Conservation (phyloP, 2,329 filamentous ascomycete genomes). For the Colletotrichum higginsianum region DNA sequence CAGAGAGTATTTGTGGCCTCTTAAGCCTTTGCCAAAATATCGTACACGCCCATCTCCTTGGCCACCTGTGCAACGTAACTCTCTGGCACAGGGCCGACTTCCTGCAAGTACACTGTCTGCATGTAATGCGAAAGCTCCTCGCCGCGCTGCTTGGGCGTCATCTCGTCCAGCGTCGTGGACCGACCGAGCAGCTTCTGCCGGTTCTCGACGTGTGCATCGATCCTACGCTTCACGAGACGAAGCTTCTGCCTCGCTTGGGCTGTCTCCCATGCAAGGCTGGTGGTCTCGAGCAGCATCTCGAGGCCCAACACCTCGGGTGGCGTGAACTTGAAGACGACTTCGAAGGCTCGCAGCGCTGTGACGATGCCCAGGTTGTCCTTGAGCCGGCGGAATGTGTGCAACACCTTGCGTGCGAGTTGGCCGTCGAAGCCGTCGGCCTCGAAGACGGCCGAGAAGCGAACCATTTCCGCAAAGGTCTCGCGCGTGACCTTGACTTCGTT, state of each 20-base stretch:
- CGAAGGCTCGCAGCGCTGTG: slow-evolving; percentile 61
- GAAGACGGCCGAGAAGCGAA: slow-evolving; percentile 64
- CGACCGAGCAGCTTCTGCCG: slow-evolving; percentile 46
- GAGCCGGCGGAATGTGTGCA: slow-evolving; percentile 66
- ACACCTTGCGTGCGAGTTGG: slow-evolving; percentile 64
- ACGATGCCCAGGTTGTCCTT: slow-evolving; percentile 61
- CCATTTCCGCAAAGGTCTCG: slow-evolving; percentile 63
- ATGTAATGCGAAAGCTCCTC: slow-evolving; percentile 61
- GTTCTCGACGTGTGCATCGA: slow-evolving; percentile 52
- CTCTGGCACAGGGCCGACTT: slow-evolving; percentile 43
- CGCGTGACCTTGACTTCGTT: slow-evolving; percentile 55
- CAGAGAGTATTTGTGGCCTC: slow-evolving; percentile 26
- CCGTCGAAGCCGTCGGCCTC: slow-evolving; percentile 59
- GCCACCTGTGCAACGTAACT: slow-evolving; percentile 52
- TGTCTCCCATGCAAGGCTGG: slow-evolving; percentile 60
- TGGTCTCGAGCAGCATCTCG: slow-evolving; percentile 62
- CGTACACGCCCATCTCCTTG: slow-evolving; percentile 61
- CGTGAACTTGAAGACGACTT: slow-evolving; percentile 59
- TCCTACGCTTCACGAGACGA: slow-evolving; percentile 57
- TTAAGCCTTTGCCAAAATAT: slow-evolving; percentile 43
- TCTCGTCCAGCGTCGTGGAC: slow-evolving; percentile 50
- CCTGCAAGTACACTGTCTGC: slow-evolving; percentile 56
- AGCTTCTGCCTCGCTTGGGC: slow-evolving; percentile 58
- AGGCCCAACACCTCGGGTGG: slow-evolving; percentile 63
- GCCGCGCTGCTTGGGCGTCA: slow-evolving; percentile 54